Conservation (phyloP, 495 filamentous ascomycete species). For the Penicilliopsis zonata region DNA sequence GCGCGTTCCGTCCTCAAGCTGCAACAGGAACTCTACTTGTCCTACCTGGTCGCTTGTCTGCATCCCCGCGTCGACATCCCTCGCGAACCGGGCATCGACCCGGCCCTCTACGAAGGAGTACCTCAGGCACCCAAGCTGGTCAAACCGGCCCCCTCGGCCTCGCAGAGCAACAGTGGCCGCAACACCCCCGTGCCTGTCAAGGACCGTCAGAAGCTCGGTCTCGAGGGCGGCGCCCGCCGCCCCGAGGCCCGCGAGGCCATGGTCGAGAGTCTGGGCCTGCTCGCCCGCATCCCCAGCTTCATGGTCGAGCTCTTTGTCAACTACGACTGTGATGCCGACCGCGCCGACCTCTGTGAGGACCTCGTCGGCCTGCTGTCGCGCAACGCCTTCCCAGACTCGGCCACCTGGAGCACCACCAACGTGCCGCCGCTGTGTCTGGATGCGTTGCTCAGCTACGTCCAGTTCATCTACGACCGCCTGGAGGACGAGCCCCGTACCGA, state of each 20-base stretch:
- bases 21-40: conserved; percentile 93
- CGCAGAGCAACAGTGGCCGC: conserved; percentile 66
- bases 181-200: conserved; percentile 89
- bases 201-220: conserved; percentile 82
- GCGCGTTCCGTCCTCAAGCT: conserved; percentile 88
- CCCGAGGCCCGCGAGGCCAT: conserved; percentile 95
- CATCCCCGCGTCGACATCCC: conserved; percentile 91
- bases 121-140: conserved; percentile 80
- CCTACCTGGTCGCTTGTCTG: conserved; percentile 86
- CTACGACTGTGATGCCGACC: conserved; percentile 93
- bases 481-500: conserved; percentile 53
- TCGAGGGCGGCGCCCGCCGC: conserved; percentile 85
- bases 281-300: conserved; percentile 84
- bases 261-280: conserved; percentile 89
- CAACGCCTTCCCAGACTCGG: conserved; percentile 93
- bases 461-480: conserved; percentile 78
- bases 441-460: conserved; percentile 78
- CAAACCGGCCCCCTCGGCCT: conserved; percentile 68
- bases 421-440: conserved; percentile 93
- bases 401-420: conserved; percentile 98
- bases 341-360: conserved; percentile 87
- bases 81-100: conserved; percentile 78
- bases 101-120: conserved; percentile 84
- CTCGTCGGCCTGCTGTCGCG: conserved; percentile 85
- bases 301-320: conserved; percentile 95